Evolutionary conservation across 192 early-diverging fungal species (phyloP), one percentile per base, ranked within the genome.

Genomic region (Podochytrium sp.): DNA sequence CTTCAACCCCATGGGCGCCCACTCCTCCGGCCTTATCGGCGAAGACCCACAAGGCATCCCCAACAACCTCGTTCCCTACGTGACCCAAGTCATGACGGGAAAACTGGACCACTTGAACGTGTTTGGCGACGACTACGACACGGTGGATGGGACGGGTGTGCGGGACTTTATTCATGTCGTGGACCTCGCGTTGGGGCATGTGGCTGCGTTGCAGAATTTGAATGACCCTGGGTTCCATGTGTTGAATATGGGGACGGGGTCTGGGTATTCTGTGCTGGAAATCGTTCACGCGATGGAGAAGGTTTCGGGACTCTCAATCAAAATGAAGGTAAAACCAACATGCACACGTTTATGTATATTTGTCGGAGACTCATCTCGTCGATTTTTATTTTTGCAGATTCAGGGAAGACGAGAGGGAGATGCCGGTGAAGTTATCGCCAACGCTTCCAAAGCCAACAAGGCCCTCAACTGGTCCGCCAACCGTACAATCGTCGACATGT

Each of bases 161-260:
- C 90, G 95, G 35, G 94, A 96, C 78, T 96, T 93, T 74, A 90
- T 96, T 68, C 94, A 96, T 70, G 94, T 96, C 2, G 91, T 90
- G 66, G 95, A 96, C 63, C 82, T 95, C 33, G 93, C 95, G 14
- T 86, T 87, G 59, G 94, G 90, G 5, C 95, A 96, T 64, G 87
- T 95, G 0, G 86, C 81, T 3, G 94, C 94, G 0, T 79, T 96
- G 43, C 20, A 12, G 43, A 47, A 20, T 47, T n/a, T n/a, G n/a
- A n/a, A n/a, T n/a, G n/a, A n/a, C n/a, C n/a, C n/a, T 47, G 43
- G 43, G 20, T 47, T 47, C 43, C 43, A 20, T 47, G 43, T 47
- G 20, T 47, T 12, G 59, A 96, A 96, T 71, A 78, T 96, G 50
- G 95, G 94, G 30, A 90, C 92, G 0, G 95, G 95, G 47, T 79